Evolutionary conservation across 805 yeast genomes (phyloP).

Genomic region (Wickerhamiella musiphila): DNA sequence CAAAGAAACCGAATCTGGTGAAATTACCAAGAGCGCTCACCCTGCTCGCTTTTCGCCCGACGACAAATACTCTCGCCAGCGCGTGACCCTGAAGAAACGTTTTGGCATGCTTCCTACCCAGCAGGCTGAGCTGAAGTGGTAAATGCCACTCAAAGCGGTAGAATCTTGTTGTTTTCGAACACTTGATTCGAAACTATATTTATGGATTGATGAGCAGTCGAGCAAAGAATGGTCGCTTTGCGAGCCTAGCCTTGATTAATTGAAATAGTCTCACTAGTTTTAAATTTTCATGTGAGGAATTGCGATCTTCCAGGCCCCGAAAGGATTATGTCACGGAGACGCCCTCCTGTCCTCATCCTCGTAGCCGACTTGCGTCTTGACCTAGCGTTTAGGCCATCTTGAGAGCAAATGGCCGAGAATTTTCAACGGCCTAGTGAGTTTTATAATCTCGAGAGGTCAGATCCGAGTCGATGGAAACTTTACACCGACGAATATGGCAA

Average conservation of each 20-base stretch:
- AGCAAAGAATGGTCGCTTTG: too few species aligned
- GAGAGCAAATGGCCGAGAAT: too few species aligned
- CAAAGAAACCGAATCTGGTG: constrained; percentile 68
- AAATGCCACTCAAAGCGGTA: too few species aligned
- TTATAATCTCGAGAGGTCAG: constrained; percentile 50
- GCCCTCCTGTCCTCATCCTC: too few species aligned
- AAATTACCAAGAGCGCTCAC: constrained; percentile 95
- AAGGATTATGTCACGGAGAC: too few species aligned
- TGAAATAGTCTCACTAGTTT: too few species aligned
- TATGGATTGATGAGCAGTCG: not conserved
- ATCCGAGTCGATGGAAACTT: constrained; percentile 58
- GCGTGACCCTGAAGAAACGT: constrained; percentile 95
- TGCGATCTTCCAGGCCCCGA: too few species aligned
- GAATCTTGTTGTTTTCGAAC: not conserved
- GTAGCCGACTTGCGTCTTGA: too few species aligned
- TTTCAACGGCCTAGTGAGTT: too few species aligned
- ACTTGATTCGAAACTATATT: not conserved
- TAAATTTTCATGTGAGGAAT: too few species aligned
- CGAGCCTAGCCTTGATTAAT: too few species aligned
- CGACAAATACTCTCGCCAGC: constrained; percentile 96
- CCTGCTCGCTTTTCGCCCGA: constrained; percentile 99
- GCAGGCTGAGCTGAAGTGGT: constrained; percentile 20
- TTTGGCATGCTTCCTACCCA: constrained; percentile 77
- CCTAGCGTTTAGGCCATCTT: too few species aligned
- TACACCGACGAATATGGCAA: constrained; percentile 54